Evolutionary conservation across 306 rosid species (phyloP), one percentile per base, ranked within the genome.

Genomic region (Vigna hirtella): DNA sequence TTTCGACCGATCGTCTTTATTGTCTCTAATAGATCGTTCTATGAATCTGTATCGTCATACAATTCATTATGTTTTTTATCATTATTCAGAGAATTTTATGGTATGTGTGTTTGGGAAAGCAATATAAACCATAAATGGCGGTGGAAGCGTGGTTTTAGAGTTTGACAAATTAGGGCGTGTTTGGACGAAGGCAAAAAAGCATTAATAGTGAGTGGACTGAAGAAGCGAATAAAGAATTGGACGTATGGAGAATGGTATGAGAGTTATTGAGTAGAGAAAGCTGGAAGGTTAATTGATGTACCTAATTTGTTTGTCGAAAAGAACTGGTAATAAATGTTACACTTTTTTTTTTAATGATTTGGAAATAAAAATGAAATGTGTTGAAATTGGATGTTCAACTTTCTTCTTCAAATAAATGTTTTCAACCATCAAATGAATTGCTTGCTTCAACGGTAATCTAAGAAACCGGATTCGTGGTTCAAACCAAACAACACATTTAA

Each of bases 361-460:
- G 11, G 16, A 9, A 40, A 72, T 12, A 63, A 13, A 51, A 40
- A 40, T 7, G 45, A 38, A 30, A 64, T 2, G 47, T 14, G 20
- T 55, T 53, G 14, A 14, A 10, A 36, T 24, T 14, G 49, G 56
- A 55, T 36, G 74, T 48, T 68, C 66, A 75, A 36, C 67, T 68
- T 75, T 68, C 81, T 36, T 59, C 47, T 16, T 58, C 77, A 49
- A 45, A 50, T 81, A 59, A 68, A 68, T 81, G 77, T 28, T 28
- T 75, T 58, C 77, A 68, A 51, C 77, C 15, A 74, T 56, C 56
- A 81, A 57, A 74, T 43, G 13, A 17, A 36, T 81, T 73, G 80
- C 70, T 66, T 66, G 38, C 20, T 81, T 58, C 66, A 75, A 58
- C 26, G 76, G 43, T 18, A 58, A 68, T 50, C 70, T 36, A 4